Evolutionary conservation across 2,329 filamentous ascomycete species (phyloP).

Genomic region (Nothophaeocryptopus gaeumannii): DNA sequence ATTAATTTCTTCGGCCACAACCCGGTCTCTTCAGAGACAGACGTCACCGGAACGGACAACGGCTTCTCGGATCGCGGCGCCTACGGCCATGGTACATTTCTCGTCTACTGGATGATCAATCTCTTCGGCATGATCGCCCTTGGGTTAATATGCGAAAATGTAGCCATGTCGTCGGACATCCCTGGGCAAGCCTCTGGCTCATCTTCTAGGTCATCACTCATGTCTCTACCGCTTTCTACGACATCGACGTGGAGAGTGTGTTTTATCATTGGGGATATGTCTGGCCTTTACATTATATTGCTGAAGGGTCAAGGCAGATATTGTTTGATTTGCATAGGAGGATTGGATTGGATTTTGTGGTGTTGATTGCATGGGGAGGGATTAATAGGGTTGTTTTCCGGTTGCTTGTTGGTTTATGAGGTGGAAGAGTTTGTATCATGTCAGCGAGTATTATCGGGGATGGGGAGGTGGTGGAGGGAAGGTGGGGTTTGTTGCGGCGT

Average conservation of each 20-base stretch:
- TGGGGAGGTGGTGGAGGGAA: no score
- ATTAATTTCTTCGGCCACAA: slow-evolving; percentile 56
- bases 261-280: slow-evolving; percentile 64
- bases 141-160: slow-evolving; percentile 63
- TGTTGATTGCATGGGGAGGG: slow-evolving; percentile 58
- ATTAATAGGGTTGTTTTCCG: slow-evolving; percentile 53
- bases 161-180: slow-evolving; percentile 59
- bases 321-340: slow-evolving; percentile 58
- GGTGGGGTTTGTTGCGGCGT: no score
- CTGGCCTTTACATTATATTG: slow-evolving; percentile 62
- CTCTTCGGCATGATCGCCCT: slow-evolving; percentile 62
- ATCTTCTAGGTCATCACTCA: slow-evolving; percentile 69
- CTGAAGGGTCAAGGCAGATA: slow-evolving; percentile 59
- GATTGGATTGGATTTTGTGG: slow-evolving; percentile 60
- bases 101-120: slow-evolving; percentile 56
- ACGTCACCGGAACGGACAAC: slow-evolving; percentile 35
- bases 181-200: slow-evolving; percentile 61
- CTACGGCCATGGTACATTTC: slow-evolving; percentile 58
- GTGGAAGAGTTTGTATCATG: slow-evolving; percentile 38
- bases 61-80: slow-evolving; percentile 47
- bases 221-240: slow-evolving; percentile 59
- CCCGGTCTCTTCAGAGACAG: slow-evolving; percentile 44
- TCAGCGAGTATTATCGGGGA: slow-evolving; percentile 33
- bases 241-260: slow-evolving; percentile 55
- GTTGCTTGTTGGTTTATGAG: slow-evolving; percentile 45